These are phyloP conservation scores for Ophiostoma tasmaniense DNA, from an alignment of 2,329 filamentous ascomycete genomes.

Conservation along the genomic window DNA sequence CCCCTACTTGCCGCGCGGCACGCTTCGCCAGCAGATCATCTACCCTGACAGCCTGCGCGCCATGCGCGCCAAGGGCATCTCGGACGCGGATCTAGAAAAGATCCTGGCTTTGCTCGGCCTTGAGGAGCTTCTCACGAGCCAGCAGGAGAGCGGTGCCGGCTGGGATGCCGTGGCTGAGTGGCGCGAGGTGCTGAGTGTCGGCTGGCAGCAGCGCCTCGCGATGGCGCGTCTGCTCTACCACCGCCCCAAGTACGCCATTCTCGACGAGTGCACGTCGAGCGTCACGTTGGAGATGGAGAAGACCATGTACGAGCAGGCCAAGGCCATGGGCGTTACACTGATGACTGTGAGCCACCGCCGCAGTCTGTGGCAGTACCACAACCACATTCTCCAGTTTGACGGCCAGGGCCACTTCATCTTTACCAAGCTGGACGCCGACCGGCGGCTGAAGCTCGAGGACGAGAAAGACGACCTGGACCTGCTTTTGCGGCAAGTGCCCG, in stretches of 20 bases:
- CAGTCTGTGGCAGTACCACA: slow-evolving; percentile 95
- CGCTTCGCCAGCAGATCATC: slow-evolving; percentile 91
- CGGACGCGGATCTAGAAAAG: slow-evolving; percentile 67
- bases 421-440: slow-evolving; percentile 79
- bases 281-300: slow-evolving; percentile 94
- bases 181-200: slow-evolving; percentile 87
- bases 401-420: slow-evolving; percentile 90
- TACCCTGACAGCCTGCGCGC: slow-evolving; percentile 85
- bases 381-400: slow-evolving; percentile 90
- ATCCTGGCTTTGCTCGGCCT: slow-evolving; percentile 77
- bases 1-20: slow-evolving; percentile 84
- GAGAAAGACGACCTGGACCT: slow-evolving; percentile 93
- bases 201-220: slow-evolving; percentile 89
- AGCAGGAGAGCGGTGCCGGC: slow-evolving; percentile 42
- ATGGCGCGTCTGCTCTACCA: slow-evolving; percentile 97
- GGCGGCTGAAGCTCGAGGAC: slow-evolving; percentile 77
- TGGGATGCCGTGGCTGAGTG: slow-evolving; percentile 96
- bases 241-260: slow-evolving; percentile 81
- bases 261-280: slow-evolving; percentile 92
- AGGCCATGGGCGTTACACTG: slow-evolving; percentile 80
- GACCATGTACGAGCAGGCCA: slow-evolving; percentile 95
- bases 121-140: slow-evolving; percentile 69
- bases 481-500: slow-evolving; percentile 73
- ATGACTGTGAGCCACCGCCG: slow-evolving; percentile 93
- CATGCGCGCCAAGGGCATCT: slow-evolving; percentile 77